Evolutionary conservation across 345 rosid species (phyloP), one percentile per base, ranked within the genome.

Genomic region (Gynandropsis gynandra): DNA sequence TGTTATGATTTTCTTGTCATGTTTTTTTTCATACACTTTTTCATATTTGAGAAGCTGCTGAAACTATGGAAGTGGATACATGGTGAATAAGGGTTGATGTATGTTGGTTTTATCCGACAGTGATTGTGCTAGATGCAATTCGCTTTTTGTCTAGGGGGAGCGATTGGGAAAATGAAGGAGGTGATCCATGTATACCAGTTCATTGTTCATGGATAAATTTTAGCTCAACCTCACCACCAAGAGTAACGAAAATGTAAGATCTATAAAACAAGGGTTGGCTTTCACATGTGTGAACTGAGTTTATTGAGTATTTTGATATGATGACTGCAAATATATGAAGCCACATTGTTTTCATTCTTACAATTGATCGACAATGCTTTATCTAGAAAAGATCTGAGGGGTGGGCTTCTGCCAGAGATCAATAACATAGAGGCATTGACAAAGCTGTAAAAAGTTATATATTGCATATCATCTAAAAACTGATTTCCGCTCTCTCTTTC

Each of bases 151-250:
- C 80, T 12, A 58, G 59, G 53, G 82, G 20, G 72, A 82, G 71
- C 58, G 72, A 33, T 59, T 77, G 78, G 81, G 65, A 71, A 19
- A 80, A 72, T 57, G 89, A 82, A 61, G 83, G 80, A 49, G 95
- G 95, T 44, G 98, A 92, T 71, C 98, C 98, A 42, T 92, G 98
- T 63, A 70, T 85, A 45, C 98, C 98, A 5, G 71, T 66, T 58
- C 71, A 50, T 8, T 87, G 95, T 94, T 79, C 77, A 7, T 82
- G 97, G 98, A 71, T 92, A 67, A 69, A 62, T 56, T 92, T 97
- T 59, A 70, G 81, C 74, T 62, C 72, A 52, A 74, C 77, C 9
- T 37, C 73, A 19, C 81, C 93, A 31, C 90, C 97, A 61, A 81
- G 97, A 77, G 72, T 93, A 63, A 81, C 88, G 51, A 85, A 88